Percentiles rank a stretch among this genome's conserved stretches.
These are phyloP conservation scores for Penicillium oxalicum DNA, from an alignment of 2,329 filamentous ascomycete species.

Conservation along the genomic window DNA sequence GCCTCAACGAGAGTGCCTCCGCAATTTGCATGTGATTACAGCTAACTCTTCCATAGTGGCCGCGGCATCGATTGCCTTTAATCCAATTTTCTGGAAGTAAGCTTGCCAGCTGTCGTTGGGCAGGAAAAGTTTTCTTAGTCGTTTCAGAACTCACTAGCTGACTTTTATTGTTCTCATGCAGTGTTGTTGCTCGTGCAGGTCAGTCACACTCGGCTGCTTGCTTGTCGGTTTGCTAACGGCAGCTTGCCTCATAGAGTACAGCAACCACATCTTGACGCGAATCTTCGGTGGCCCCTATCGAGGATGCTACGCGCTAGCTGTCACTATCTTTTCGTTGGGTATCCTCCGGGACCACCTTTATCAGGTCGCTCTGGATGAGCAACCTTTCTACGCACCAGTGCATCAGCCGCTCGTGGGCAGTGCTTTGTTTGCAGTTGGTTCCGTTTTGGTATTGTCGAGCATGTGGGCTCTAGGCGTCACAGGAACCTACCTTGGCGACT, in stretches of 20 bases:
- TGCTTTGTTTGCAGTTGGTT: conserved; percentile 67
- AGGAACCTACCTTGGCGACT: conserved; percentile 94
- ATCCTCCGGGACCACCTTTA: conserved; percentile 84
- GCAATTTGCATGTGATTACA: conserved; percentile 26
- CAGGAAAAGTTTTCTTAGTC: background rate
- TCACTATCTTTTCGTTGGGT: conserved; percentile 84
- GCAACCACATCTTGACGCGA: conserved; percentile 80
- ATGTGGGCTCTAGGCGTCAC: conserved; percentile 92
- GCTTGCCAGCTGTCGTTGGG: conserved; percentile 32
- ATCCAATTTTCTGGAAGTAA: conserved; percentile 99
- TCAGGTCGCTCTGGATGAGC: conserved; percentile 71
- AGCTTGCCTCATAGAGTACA: conserved; percentile 63
- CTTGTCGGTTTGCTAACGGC: conserved; percentile 5
- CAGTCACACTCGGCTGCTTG: conserved; percentile 16
- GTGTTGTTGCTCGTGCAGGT: conserved; percentile 80
- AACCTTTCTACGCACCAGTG: conserved; percentile 70
- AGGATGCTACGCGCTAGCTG: conserved; percentile 85
- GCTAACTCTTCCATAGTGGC: conserved; percentile 55
- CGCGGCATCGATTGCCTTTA: conserved; percentile 78
- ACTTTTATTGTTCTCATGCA: conserved; percentile 33
- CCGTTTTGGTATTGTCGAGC: conserved; percentile 76
- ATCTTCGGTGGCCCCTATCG: conserved; percentile 72
- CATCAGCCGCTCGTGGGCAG: conserved; percentile 60
- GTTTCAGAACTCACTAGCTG: background rate
- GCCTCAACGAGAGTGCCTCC: conserved; percentile 8